phyloP scores from a whole-genome alignment of 2,329 filamentous ascomycete genomes.

The Paraconiothyrium sp. region DNA sequence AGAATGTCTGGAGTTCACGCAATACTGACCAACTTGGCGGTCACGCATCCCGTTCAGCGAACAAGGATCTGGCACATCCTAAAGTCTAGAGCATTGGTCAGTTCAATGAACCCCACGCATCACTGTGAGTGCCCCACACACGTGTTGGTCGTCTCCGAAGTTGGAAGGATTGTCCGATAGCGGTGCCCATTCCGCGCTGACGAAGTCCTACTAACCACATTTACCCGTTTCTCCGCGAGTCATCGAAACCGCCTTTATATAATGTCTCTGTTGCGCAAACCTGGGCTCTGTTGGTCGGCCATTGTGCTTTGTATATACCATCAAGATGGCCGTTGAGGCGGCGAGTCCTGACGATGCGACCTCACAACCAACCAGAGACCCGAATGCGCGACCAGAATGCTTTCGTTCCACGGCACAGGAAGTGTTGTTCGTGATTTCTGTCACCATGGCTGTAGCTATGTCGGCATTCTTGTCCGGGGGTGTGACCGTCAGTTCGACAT shows the following conservation, averaged over 20 bases:
- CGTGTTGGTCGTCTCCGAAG: neutral
- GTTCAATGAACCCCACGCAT: too few relatives aligned
- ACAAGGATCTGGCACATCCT: too few relatives aligned
- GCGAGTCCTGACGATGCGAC: constrained; percentile 24
- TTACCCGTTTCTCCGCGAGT: neutral
- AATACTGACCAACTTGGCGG: too few relatives aligned
- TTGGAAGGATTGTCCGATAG: neutral
- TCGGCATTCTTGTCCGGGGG: constrained; percentile 68
- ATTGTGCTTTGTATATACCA: neutral
- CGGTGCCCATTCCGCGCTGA: constrained; percentile 8
- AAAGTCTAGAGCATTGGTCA: too few relatives aligned
- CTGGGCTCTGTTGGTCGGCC: neutral
- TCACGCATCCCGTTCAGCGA: too few relatives aligned
- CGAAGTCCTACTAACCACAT: neutral
- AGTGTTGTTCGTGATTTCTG: constrained; percentile 71
- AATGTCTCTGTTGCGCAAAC: neutral
- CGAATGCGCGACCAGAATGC: constrained; percentile 61
- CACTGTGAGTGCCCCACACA: neutral
- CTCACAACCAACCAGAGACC: constrained; percentile 37
- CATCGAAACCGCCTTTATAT: neutral
- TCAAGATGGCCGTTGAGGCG: constrained; percentile 24
- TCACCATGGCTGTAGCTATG: constrained; percentile 73
- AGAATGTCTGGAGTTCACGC: too few relatives aligned
- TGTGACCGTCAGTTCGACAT: constrained; percentile 69
- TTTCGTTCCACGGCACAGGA: constrained; percentile 72